Percentiles rank a stretch among this genome's conserved stretches.
These are phyloP conservation scores for Blakeslea trispora DNA, from an alignment of 371 early-diverging fungal genomes.

Conservation along the genomic window DNA sequence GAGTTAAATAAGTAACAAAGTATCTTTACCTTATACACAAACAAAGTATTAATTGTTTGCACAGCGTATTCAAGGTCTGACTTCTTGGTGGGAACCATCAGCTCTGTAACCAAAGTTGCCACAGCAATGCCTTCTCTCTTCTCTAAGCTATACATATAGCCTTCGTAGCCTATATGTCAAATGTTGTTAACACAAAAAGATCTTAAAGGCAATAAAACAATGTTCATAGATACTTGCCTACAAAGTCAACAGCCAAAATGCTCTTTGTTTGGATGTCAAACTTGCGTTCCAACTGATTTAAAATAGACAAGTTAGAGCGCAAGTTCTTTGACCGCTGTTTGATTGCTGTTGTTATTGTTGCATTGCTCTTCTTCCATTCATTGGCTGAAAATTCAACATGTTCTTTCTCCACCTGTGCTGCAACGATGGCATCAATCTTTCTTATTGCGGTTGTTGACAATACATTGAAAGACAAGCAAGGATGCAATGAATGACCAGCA, in stretches of 20 bases:
- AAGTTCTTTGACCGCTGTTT: too few species aligned
- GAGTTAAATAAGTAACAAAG: slow-evolving; percentile 13
- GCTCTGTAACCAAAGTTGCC: slow-evolving; percentile 14
- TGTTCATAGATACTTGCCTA: slow-evolving; percentile 7
- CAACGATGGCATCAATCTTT: too few species aligned
- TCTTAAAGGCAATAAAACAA: too few species aligned
- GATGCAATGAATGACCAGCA: slow-evolving; percentile 1
- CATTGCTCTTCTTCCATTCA: too few species aligned
- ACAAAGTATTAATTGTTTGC: slow-evolving; percentile 21
- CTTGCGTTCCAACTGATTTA: slow-evolving; percentile 3
- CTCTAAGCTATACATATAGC: slow-evolving; percentile 21
- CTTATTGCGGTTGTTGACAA: background rate
- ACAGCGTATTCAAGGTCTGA: slow-evolving; percentile 9
- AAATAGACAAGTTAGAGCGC: too few species aligned
- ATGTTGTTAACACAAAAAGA: background rate
- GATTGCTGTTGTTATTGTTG: too few species aligned
- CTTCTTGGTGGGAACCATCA: slow-evolving; percentile 14
- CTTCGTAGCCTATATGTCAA: slow-evolving; percentile 21
- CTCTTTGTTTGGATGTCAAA: slow-evolving; percentile 5
- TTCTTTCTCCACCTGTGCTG: too few species aligned
- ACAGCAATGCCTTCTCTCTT: slow-evolving; percentile 18
- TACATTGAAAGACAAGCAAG: background rate
- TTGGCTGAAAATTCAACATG: too few species aligned
- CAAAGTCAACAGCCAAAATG: slow-evolving; percentile 5
- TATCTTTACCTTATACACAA: slow-evolving; percentile 21